Evolutionary conservation across 306 rosid species (phyloP).

Genomic region (Prunus dulcis): DNA sequence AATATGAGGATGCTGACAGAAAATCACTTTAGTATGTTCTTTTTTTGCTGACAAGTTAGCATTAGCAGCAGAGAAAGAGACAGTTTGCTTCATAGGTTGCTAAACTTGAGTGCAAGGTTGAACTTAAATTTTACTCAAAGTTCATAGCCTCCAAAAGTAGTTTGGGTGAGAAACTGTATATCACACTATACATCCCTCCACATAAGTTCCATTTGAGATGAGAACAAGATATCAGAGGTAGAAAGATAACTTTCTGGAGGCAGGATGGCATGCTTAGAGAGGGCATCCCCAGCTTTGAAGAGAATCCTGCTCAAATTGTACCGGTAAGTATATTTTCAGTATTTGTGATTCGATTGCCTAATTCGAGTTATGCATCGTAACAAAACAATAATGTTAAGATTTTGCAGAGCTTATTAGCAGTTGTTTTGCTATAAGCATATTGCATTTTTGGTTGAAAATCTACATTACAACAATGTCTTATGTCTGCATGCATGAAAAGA

Average conservation of each 20-base stretch:
- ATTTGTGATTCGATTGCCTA: not conserved
- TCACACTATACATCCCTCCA: slow-evolving; percentile 22
- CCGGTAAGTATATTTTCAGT: slow-evolving; percentile 36
- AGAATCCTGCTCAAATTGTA: slow-evolving; percentile 69
- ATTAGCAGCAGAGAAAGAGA: slow-evolving; percentile 20
- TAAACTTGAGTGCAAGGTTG: slow-evolving; percentile 56
- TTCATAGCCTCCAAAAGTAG: slow-evolving; percentile 23
- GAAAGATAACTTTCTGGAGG: slow-evolving; percentile 26
- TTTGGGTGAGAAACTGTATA: slow-evolving; percentile 10
- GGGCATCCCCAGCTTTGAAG: slow-evolving; percentile 72
- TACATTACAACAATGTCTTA: not conserved
- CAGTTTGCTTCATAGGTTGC: slow-evolving; percentile 56
- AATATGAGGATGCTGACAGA: not conserved
- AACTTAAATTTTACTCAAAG: slow-evolving; percentile 64
- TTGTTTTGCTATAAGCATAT: not conserved
- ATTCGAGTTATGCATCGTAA: not conserved
- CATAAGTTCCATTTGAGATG: not conserved
- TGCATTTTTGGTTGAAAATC: not conserved
- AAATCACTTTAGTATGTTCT: not conserved
- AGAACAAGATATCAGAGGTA: slow-evolving; percentile 1
- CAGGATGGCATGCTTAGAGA: slow-evolving; percentile 73
- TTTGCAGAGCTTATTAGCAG: not conserved
- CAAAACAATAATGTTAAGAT: not conserved
- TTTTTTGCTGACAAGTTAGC: not conserved
- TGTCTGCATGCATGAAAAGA: not conserved